Evolutionary conservation across 2,329 filamentous ascomycete species (phyloP).

Genomic region (Botrytis galanthina): DNA sequence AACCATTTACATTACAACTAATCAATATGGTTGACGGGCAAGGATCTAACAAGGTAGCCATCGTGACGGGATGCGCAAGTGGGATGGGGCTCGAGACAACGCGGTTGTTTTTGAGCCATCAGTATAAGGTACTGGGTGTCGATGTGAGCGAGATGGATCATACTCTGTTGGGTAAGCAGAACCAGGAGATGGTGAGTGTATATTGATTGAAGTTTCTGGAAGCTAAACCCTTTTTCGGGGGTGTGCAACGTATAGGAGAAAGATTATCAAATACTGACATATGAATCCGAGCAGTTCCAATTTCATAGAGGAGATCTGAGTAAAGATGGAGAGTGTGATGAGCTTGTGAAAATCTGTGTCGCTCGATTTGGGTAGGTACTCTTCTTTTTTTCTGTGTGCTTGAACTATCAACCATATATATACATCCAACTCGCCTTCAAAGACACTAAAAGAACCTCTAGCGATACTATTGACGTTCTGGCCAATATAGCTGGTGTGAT

Average conservation of each 20-base stretch:
- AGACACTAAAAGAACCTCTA: conserved; percentile 17
- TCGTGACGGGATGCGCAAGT: conserved; percentile 33
- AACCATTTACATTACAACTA: background rate
- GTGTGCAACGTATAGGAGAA: background rate
- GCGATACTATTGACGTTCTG: conserved; percentile 42
- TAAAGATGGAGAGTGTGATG: conserved; percentile 37
- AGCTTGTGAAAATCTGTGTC: conserved; percentile 38
- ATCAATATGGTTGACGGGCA: conserved; percentile 19
- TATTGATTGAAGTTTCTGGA: background rate
- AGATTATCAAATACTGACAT: background rate
- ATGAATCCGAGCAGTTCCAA: conserved; percentile 31
- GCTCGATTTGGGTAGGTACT: conserved; percentile 33
- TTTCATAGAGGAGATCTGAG: conserved; percentile 40
- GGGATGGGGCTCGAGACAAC: conserved; percentile 41
- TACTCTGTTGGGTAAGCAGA: conserved; percentile 25
- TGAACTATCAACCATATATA: background rate
- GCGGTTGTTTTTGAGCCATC: conserved; percentile 36
- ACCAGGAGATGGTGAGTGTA: conserved; percentile 20
- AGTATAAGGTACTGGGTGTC: conserved; percentile 39
- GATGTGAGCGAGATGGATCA: conserved; percentile 39
- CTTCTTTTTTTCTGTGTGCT: background rate
- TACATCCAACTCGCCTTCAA: background rate
- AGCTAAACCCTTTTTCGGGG: background rate
- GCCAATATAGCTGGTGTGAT: conserved; percentile 47
- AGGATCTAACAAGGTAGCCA: conserved; percentile 28